phyloP scores from a whole-genome alignment of 2,329 filamentous ascomycete genomes.

The Penicillium palitans region DNA sequence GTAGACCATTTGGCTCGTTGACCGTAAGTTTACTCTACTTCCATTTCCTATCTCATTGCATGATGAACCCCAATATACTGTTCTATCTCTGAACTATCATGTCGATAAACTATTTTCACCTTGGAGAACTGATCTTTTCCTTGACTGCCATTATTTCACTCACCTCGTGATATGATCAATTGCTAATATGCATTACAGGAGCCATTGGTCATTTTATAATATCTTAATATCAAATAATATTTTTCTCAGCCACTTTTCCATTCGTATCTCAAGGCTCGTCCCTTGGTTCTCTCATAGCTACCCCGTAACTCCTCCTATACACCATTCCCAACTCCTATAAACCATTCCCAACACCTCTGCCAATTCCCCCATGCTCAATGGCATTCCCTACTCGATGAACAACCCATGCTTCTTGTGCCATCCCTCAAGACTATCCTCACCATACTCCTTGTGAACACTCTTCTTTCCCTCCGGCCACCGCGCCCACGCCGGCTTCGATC shows the following conservation, averaged over 20 bases:
- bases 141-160: constrained; percentile 15
- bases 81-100: constrained; percentile 64
- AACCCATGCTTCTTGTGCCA: constrained; percentile 49
- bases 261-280: background rate
- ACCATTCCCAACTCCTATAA: background rate
- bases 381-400: constrained; percentile 32
- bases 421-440: constrained; percentile 43
- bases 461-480: constrained; percentile 52
- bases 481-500: constrained; percentile 49
- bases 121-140: constrained; percentile 62
- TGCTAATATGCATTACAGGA: constrained; percentile 30
- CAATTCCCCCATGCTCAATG: background rate
- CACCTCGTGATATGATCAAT: constrained; percentile 12
- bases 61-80: constrained; percentile 63
- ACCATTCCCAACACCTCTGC: no score
- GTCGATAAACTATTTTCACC: constrained; percentile 61
- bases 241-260: background rate
- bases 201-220: background rate
- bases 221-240: background rate
- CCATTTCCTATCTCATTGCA: constrained; percentile 22
- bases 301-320: background rate
- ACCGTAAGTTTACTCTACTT: constrained; percentile 26
- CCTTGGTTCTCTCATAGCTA: background rate
- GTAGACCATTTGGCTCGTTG: constrained; percentile 3
- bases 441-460: constrained; percentile 42